Conservation (phyloP, 1,284 basidiomycete species). For the Caloboletus firmus region DNA sequence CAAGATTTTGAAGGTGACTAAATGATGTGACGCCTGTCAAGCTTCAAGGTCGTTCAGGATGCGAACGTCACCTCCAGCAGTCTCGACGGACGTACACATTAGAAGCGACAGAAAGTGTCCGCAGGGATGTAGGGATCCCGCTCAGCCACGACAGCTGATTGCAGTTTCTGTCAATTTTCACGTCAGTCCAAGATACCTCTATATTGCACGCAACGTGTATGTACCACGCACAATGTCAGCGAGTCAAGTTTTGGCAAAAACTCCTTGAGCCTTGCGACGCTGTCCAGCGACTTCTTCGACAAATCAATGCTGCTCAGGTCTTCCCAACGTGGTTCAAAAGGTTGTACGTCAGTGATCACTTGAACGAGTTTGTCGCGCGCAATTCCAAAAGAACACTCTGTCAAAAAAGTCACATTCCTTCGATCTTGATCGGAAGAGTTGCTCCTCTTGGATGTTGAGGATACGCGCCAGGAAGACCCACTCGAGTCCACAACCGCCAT, state of each 20-base stretch:
- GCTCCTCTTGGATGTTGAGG: conserved; percentile 47
- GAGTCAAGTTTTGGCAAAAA: conserved; percentile 86
- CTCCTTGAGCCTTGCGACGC: conserved; percentile 90
- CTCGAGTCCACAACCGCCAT: conserved; percentile 28
- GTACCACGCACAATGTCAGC: conserved; percentile 68
- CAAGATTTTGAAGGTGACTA: conserved; percentile 82
- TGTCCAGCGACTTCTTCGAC: conserved; percentile 78
- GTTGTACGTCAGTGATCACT: conserved; percentile 92
- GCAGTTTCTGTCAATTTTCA: conserved; percentile 56
- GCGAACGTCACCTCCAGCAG: conserved; percentile 14
- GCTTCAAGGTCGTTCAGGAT: conserved; percentile 38
- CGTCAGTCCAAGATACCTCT: conserved; percentile 16
- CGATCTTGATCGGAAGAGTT: conserved; percentile 33
- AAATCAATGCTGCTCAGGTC: conserved; percentile 76
- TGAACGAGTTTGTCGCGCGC: conserved; percentile 89
- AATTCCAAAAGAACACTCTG: conserved; percentile 93
- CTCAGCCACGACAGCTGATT: conserved; percentile 88
- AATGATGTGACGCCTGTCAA: conserved; percentile 89
- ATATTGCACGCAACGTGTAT: conserved; percentile 1
- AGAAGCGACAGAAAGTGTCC: conserved; percentile 77
- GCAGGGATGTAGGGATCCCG: conserved; percentile 75
- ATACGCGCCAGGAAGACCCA: conserved; percentile 42
- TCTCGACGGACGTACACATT: conserved; percentile 58
- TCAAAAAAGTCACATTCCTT: conserved; percentile 80
- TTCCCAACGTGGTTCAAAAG: conserved; percentile 96